Percentiles rank a stretch among this genome's conserved stretches.
Conservation (phyloP, 2,329 filamentous ascomycete species). For the Intubia oerlemansii region DNA sequence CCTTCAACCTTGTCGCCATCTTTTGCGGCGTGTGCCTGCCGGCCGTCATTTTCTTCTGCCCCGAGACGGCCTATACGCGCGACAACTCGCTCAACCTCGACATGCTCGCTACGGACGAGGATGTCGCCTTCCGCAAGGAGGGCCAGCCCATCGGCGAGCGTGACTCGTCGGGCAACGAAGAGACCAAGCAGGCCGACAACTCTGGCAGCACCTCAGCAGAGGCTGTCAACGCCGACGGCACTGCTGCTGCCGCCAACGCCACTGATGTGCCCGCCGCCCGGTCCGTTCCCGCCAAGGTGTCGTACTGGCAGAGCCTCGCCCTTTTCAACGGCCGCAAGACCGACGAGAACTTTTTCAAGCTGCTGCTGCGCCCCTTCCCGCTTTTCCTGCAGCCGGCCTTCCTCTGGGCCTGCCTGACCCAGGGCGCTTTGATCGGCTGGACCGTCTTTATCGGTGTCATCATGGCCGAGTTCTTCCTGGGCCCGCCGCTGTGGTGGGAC, state of each 20-base stretch:
- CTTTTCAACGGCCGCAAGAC: constrained; percentile 71
- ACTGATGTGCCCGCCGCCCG: constrained; percentile 2
- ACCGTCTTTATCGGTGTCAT: constrained; percentile 81
- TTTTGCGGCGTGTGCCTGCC: constrained; percentile 53
- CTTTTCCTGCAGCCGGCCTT: constrained; percentile 72
- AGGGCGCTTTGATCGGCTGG: constrained; percentile 86
- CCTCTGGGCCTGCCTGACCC: constrained; percentile 57
- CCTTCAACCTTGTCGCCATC: constrained; percentile 74
- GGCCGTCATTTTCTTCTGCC: constrained; percentile 55
- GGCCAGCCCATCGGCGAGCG: too few species aligned
- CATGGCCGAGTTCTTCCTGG: constrained; percentile 61
- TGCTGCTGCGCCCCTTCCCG: constrained; percentile 54
- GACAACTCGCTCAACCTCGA: constrained; percentile 50
- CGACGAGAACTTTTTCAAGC: constrained; percentile 46
- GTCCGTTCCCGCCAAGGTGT: constrained; percentile 19
- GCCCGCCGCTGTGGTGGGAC: constrained; percentile 60
- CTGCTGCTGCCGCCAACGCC: constrained; percentile 5
- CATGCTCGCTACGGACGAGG: constrained; percentile 20
- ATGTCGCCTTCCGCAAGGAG: too few species aligned
- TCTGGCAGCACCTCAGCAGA: constrained; percentile 2
- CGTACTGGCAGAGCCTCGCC: constrained; percentile 37
- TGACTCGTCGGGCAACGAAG: constrained; percentile 6
- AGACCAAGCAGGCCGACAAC: constrained; percentile 2
- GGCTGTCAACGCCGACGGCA: background rate
- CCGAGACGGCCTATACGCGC: constrained; percentile 63